A percentile compares a stretch with the other conserved stretches of the same genome.
Evolutionary conservation across 192 early-diverging fungal species (phyloP).

Genomic region (Coemansia sp.): DNA sequence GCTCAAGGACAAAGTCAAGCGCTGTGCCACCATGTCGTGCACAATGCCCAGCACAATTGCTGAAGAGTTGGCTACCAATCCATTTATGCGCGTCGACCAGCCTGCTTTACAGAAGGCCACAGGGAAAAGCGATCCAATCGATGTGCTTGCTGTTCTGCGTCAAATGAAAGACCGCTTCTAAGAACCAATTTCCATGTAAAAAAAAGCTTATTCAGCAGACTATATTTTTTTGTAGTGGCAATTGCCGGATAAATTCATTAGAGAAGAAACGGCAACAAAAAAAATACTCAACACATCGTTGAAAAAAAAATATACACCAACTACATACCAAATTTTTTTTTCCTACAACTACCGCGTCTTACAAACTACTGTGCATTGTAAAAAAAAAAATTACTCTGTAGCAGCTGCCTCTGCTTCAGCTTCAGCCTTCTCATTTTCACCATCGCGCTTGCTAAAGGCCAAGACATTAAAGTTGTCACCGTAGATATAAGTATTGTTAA

Average conservation of each 20-base stretch:
- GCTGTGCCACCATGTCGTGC: slow-evolving; percentile 44
- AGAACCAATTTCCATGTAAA: background rate
- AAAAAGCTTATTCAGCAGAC: background rate
- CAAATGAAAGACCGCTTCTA: slow-evolving; percentile 76
- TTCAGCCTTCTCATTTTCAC: slow-evolving; percentile 14
- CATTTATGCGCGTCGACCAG: slow-evolving; percentile 82
- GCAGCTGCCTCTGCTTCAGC: background rate
- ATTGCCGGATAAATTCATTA: background rate
- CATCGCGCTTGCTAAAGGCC: slow-evolving; percentile 37
- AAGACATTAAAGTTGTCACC: slow-evolving; percentile 28
- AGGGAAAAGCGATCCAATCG: slow-evolving; percentile 63
- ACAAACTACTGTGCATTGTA: too few species aligned
- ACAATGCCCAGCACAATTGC: slow-evolving; percentile 90
- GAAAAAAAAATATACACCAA: too few species aligned
- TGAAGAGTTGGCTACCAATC: slow-evolving; percentile 83
- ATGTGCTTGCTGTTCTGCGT: slow-evolving; percentile 74
- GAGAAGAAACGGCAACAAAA: too few species aligned
- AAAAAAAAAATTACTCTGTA: background rate
- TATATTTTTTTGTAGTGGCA: background rate
- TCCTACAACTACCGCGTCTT: background rate
- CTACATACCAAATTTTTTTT: too few species aligned
- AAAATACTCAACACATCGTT: too few species aligned
- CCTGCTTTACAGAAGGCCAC: slow-evolving; percentile 59
- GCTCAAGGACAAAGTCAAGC: slow-evolving; percentile 65
- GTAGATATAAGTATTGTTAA: slow-evolving; percentile 45